Evolutionary conservation across 2,329 filamentous ascomycete genomes (phyloP).

Genomic region (Exophiala phaeomuriformis): DNA sequence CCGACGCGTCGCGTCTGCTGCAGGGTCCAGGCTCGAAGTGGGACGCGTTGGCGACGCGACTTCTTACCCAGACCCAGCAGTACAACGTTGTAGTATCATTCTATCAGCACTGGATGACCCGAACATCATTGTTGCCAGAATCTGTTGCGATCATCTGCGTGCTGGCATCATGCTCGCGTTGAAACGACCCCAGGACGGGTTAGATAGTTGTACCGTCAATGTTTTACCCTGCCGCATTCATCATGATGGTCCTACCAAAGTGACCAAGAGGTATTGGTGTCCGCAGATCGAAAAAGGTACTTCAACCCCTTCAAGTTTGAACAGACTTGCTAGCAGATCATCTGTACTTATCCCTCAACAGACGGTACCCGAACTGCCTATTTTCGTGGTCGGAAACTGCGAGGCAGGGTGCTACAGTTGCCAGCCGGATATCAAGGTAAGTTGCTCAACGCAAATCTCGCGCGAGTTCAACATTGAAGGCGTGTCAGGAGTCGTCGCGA

Average conservation of each 20-base stretch:
- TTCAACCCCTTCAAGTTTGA: neutral
- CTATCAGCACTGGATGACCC: too few species aligned
- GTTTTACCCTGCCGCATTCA: constrained; percentile 74
- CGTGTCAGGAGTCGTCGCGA: constrained; percentile 50
- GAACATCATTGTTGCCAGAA: too few species aligned
- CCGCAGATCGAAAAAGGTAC: constrained; percentile 46
- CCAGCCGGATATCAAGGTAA: constrained; percentile 62
- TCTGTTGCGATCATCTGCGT: neutral
- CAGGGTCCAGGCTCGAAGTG: too few species aligned
- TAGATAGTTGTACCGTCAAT: constrained; percentile 39
- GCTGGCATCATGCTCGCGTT: constrained; percentile 40
- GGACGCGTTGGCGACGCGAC: too few species aligned
- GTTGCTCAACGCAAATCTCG: neutral
- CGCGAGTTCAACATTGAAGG: neutral
- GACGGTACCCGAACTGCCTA: constrained; percentile 54
- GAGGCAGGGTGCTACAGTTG: constrained; percentile 58
- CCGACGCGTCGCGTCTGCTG: neutral
- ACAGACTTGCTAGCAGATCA: neutral
- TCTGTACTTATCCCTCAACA: constrained; percentile 27
- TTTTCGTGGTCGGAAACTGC: constrained; percentile 72
- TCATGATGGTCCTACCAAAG: constrained; percentile 64
- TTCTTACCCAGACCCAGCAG: too few species aligned
- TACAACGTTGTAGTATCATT: too few species aligned
- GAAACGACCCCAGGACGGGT: constrained; percentile 22
- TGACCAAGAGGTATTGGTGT: constrained; percentile 62